Conservation (phyloP, 1,139 yeast species). For the Spathaspora sp. region DNA sequence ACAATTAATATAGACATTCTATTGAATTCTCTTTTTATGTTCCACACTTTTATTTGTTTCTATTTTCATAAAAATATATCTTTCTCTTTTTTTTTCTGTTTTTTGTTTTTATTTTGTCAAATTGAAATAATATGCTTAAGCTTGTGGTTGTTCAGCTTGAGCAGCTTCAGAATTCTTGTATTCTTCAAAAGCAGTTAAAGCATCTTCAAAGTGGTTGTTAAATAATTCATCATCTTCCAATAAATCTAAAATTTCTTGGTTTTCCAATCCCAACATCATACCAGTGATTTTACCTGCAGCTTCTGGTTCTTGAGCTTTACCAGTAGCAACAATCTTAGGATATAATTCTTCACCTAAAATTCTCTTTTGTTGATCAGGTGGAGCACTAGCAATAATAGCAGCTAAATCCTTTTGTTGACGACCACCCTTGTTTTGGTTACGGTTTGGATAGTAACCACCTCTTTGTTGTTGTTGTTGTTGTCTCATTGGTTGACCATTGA, state of each 20-base stretch:
- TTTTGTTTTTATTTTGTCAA: slow-evolving; percentile 1
- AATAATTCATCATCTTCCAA: slow-evolving; percentile 88
- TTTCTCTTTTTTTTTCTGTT: slow-evolving; percentile 1
- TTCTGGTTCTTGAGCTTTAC: slow-evolving; percentile 83
- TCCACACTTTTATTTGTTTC: background rate
- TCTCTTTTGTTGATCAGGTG: slow-evolving; percentile 93
- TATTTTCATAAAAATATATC: slow-evolving; percentile 5
- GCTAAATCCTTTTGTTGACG: slow-evolving; percentile 48
- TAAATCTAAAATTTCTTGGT: slow-evolving; percentile 84
- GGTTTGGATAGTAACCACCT: slow-evolving; percentile 49
- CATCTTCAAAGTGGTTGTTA: slow-evolving; percentile 92
- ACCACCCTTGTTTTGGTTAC: slow-evolving; percentile 33
- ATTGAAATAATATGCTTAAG: slow-evolving; percentile 13
- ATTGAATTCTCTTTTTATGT: background rate
- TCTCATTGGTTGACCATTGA: slow-evolving; percentile 27
- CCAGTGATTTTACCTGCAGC: slow-evolving; percentile 99
- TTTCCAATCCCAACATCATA: slow-evolving; percentile 96
- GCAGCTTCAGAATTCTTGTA: slow-evolving; percentile 54
- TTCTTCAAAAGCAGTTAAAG: slow-evolving; percentile 88
- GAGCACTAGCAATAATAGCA: slow-evolving; percentile 61
- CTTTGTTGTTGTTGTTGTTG: slow-evolving; percentile 26
- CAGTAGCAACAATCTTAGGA: slow-evolving; percentile 90
- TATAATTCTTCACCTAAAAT: slow-evolving; percentile 96
- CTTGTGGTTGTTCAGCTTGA: slow-evolving; percentile 21
- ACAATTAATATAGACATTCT: background rate